Evolutionary conservation across 2,329 filamentous ascomycete genomes (phyloP), one percentile per base, ranked within the genome.

Genomic region (Colletotrichum cereale): DNA sequence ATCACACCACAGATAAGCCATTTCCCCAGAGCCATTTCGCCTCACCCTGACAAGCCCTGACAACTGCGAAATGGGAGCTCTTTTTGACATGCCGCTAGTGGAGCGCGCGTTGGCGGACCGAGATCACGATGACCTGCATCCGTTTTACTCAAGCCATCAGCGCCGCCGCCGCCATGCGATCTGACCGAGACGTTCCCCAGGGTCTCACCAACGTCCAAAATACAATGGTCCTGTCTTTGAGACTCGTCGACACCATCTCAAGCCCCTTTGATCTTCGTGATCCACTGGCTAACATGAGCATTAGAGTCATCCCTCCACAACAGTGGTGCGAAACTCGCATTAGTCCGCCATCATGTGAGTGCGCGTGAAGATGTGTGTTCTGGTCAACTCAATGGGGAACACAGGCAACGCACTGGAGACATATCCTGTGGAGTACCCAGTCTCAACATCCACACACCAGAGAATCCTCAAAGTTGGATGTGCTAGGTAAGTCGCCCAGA

Each of bases 261-360:
- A 48, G 4, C 18, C 44, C 44, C 40, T 36, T 47, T n/a, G 55
- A 34, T 34, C 44, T 36, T 53, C 31, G 36, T n/a, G 47, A 52
- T 44, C 58, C 58, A 68, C 65, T 68, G 66, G 48, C 24, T 72
- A 24, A 62, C 61, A 60, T 62, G 52, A 52, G 61, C 44, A 29
- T 61, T 40, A 69, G 61, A 72, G 66, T 71, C 66, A 57, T 56
- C 66, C 66, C 65, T 72, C 48, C 61, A 72, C 56, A 66, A 47
- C 29, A 48, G 40, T 47, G 48, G 66, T 61, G 60, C 63, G 56
- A 66, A 67, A 38, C 48, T 66, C 73, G 71, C 73, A 74, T 74
- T 74, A 62, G 73, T 52, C 14, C 31, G 48, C 21, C 63, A 71
- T 74, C 73, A 73, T 74, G 73, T 74, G 73, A 74, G 71, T 55